These are phyloP conservation scores for Botrytis deweyae DNA, from an alignment of 2,329 filamentous ascomycete species.

Conservation along the genomic window DNA sequence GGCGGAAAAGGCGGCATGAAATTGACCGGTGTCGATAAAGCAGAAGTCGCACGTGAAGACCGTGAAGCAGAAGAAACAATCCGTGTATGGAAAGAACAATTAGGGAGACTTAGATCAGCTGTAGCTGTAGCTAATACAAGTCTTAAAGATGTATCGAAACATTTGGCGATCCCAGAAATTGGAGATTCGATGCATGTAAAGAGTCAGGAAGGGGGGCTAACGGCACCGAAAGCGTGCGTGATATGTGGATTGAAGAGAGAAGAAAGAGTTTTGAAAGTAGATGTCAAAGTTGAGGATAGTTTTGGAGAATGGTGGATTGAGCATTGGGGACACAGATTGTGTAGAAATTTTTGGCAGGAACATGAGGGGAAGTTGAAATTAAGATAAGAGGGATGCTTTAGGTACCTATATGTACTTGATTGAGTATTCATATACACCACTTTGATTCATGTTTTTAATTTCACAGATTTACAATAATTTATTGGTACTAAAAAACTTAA, in stretches of 20 bases:
- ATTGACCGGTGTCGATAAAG: slow-evolving; percentile 78
- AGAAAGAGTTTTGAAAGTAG: slow-evolving; percentile 73
- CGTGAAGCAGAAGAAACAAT: slow-evolving; percentile 79
- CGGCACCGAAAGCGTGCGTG: slow-evolving; percentile 72
- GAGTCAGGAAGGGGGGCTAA: slow-evolving; percentile 69
- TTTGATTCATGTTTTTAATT: background rate
- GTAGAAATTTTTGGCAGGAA: slow-evolving; percentile 80
- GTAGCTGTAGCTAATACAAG: slow-evolving; percentile 63
- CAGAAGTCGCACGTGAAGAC: slow-evolving; percentile 79
- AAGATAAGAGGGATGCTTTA: background rate
- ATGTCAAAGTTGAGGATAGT: slow-evolving; percentile 75
- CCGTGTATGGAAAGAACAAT: slow-evolving; percentile 69
- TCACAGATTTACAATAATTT: background rate
- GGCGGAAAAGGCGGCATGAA: slow-evolving; percentile 88
- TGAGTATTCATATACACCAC: background rate
- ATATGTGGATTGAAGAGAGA: slow-evolving; percentile 87
- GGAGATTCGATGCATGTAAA: slow-evolving; percentile 66
- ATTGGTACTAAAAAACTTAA: background rate
- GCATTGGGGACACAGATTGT: slow-evolving; percentile 78
- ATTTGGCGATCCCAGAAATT: slow-evolving; percentile 63
- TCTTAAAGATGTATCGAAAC: slow-evolving; percentile 35
- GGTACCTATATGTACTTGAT: background rate
- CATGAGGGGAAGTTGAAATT: slow-evolving; percentile 65
- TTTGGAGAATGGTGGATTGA: slow-evolving; percentile 98
- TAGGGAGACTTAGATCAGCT: slow-evolving; percentile 71